Conservation (phyloP, 148 eudicot genomes). For the Dianthus caryophyllus region DNA sequence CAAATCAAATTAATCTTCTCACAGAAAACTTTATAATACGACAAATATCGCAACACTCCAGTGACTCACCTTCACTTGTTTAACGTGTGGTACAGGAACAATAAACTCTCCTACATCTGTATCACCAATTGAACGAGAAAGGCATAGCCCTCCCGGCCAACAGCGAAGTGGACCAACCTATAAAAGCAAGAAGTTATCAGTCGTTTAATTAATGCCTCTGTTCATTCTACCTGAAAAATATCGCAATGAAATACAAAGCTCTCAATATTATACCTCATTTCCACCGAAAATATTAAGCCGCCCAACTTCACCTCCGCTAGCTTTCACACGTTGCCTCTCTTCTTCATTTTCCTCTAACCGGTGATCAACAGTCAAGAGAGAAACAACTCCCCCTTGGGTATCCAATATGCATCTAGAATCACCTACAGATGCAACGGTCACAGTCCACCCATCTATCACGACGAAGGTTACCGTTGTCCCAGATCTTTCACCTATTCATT, state of each 20-base stretch:
- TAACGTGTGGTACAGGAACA: slow-evolving; percentile 96
- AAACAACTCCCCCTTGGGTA: slow-evolving; percentile 85
- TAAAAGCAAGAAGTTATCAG: slow-evolving; percentile 10
- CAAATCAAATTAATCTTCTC: slow-evolving; percentile 8
- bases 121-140: slow-evolving; percentile 96
- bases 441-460: slow-evolving; percentile 94
- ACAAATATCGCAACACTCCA: background rate
- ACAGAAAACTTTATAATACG: background rate
- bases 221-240: background rate
- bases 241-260: slow-evolving; percentile 1
- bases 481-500: slow-evolving; percentile 73
- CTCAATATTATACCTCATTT: slow-evolving; percentile 51
- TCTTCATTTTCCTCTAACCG: slow-evolving; percentile 90
- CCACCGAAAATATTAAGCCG: slow-evolving; percentile 80
- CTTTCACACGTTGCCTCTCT: slow-evolving; percentile 92
- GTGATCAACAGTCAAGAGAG: slow-evolving; percentile 89
- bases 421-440: slow-evolving; percentile 98
- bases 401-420: slow-evolving; percentile 97
- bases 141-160: slow-evolving; percentile 99
- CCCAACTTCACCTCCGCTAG: slow-evolving; percentile 97
- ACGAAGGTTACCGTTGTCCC: slow-evolving; percentile 98
- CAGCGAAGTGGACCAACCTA: slow-evolving; percentile 98
- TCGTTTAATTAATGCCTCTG: background rate
- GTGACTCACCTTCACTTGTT: slow-evolving; percentile 88
- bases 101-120: slow-evolving; percentile 98